phyloP scores from a whole-genome alignment of 768 basidiomycete species.

The Lactarius pseudohatsudake region DNA sequence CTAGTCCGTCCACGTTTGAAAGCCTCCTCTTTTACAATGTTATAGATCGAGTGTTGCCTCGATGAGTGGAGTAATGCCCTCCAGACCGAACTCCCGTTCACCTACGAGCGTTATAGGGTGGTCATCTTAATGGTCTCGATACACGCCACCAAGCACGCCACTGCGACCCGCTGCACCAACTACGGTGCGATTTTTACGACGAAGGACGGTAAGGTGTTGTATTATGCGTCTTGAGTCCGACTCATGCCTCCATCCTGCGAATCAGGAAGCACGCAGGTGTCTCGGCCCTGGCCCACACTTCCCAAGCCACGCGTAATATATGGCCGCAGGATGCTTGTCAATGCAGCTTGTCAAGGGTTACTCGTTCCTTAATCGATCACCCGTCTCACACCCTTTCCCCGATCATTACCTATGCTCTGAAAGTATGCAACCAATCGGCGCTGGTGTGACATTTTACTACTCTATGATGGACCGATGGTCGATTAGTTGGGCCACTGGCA shows the following conservation, averaged over 20 bases:
- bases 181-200: slow-evolving; percentile 11
- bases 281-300: not conserved
- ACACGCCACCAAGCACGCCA: no score
- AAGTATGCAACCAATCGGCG: no score
- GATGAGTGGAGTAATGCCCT: slow-evolving; percentile 8
- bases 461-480: not conserved
- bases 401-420: no score
- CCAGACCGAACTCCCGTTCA: slow-evolving; percentile 2
- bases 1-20: no score
- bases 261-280: slow-evolving; percentile 13
- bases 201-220: slow-evolving; percentile 11
- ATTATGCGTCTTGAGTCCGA: not conserved
- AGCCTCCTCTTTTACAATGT: not conserved
- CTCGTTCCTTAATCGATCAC: not conserved
- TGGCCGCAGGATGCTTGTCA: slow-evolving; percentile 8
- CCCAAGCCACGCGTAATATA: not conserved
- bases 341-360: slow-evolving; percentile 5
- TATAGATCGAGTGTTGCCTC: slow-evolving; percentile 16
- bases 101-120: slow-evolving; percentile 9
- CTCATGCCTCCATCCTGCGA: not conserved
- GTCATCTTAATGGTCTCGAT: no score
- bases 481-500: not conserved
- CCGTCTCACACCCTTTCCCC: not conserved
- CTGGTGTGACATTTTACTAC: not conserved
- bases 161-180: slow-evolving; percentile 11